These are phyloP conservation scores for Echinosophora koreensis DNA, from an alignment of 306 rosid genomes.

Conservation along the genomic window DNA sequence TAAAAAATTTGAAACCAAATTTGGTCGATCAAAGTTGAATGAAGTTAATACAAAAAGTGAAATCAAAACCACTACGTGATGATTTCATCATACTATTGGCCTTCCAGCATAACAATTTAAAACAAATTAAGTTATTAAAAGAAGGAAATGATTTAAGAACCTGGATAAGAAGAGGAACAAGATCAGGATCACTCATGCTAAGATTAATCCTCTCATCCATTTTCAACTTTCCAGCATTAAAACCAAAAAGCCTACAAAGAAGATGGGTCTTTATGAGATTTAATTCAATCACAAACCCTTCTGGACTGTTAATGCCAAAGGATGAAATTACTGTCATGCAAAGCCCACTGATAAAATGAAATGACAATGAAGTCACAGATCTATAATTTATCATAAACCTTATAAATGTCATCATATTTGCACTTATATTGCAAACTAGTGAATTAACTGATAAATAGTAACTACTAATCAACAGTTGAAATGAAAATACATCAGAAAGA, in stretches of 20 bases:
- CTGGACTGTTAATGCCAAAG: constrained; percentile 16
- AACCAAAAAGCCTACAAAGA: constrained; percentile 84
- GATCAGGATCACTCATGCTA: constrained; percentile 96
- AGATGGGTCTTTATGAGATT: constrained; percentile 33
- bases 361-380: constrained; percentile 25
- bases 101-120: constrained; percentile 33
- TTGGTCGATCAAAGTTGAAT: constrained; percentile 22
- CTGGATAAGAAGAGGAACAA: constrained; percentile 94
- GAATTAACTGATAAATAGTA: constrained; percentile 13
- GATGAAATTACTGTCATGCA: constrained; percentile 23
- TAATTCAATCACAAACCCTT: constrained; percentile 35
- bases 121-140: constrained; percentile 14
- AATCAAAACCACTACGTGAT: constrained; percentile 21
- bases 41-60: constrained; percentile 27
- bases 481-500: not conserved
- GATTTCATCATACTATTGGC: constrained; percentile 22
- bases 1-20: constrained; percentile 29
- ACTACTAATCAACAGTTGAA: constrained; percentile 6
- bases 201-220: constrained; percentile 88
- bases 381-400: constrained; percentile 12
- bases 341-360: constrained; percentile 11
- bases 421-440: not conserved
- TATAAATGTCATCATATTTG: not conserved
- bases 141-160: constrained; percentile 51
- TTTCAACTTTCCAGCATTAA: constrained; percentile 78